Percentiles rank a stretch among this genome's conserved stretches.
These are phyloP conservation scores for Sapria himalayana DNA, from an alignment of 345 rosid species.

Conservation along the genomic window DNA sequence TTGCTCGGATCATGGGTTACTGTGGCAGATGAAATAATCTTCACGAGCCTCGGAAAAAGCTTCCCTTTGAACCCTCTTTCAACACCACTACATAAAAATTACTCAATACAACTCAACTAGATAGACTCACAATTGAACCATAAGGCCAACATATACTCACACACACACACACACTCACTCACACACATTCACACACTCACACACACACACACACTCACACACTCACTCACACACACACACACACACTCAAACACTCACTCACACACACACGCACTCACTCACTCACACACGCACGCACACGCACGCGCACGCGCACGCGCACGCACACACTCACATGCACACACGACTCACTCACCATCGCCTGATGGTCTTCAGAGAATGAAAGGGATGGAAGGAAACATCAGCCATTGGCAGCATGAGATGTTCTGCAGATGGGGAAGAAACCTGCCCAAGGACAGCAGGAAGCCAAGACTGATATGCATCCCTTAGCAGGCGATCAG, in stretches of 20 bases:
- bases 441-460: slow-evolving; percentile 65
- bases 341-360: slow-evolving; percentile 82
- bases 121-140: not conserved
- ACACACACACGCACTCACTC: too few relatives aligned
- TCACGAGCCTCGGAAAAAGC: slow-evolving; percentile 57
- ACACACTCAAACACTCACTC: too few relatives aligned
- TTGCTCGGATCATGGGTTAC: slow-evolving; percentile 94
- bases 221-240: too few relatives aligned
- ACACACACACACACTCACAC: too few relatives aligned
- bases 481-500: slow-evolving; percentile 83
- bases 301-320: too few relatives aligned
- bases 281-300: too few relatives aligned
- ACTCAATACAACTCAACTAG: too few relatives aligned
- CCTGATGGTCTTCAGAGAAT: slow-evolving; percentile 47
- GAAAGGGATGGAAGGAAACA: slow-evolving; percentile 26
- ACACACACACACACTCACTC: too few relatives aligned
- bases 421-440: too few relatives aligned
- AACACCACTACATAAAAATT: slow-evolving; percentile 35
- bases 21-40: slow-evolving; percentile 86
- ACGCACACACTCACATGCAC: too few relatives aligned
- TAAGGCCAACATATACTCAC: slow-evolving; percentile 1
- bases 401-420: too few relatives aligned
- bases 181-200: too few relatives aligned
- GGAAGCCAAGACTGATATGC: slow-evolving; percentile 95
- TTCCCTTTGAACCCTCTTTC: slow-evolving; percentile 75